Conservation (phyloP, 169 alveolate species). For the Toxoplasma gondii region DNA sequence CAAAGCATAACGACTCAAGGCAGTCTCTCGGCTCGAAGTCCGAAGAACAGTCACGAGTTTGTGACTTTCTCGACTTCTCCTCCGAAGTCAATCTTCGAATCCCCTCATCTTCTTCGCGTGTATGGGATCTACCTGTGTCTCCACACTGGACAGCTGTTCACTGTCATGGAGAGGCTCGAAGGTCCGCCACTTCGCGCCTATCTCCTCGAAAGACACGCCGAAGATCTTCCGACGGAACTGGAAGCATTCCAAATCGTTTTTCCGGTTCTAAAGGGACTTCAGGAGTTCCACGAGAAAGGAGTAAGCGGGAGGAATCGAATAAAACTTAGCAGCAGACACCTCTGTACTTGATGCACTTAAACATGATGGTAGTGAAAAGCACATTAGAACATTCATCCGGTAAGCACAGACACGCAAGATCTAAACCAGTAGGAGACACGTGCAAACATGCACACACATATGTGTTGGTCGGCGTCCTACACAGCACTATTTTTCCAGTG, state of each 20-base stretch:
- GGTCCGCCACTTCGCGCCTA: conserved; percentile 21
- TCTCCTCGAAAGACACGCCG: no score
- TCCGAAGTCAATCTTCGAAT: background rate
- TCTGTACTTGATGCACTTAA: background rate
- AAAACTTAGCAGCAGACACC: background rate
- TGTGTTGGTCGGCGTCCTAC: background rate
- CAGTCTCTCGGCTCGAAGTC: background rate
- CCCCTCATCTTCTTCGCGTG: conserved; percentile 30
- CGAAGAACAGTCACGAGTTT: background rate
- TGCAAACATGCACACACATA: background rate
- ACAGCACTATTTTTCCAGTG: background rate
- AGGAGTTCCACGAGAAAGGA: conserved; percentile 28
- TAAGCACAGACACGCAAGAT: no score
- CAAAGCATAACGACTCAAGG: background rate
- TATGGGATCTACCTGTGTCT: conserved; percentile 27
- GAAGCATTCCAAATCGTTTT: background rate
- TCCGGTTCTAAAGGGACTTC: conserved; percentile 33
- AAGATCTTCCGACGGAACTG: conserved; percentile 6
- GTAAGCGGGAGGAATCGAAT: background rate
- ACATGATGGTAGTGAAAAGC: background rate
- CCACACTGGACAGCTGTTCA: background rate
- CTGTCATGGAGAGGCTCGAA: conserved; percentile 32
- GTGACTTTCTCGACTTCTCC: background rate
- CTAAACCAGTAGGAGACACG: no score
- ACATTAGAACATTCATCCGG: no score